Base-by-base conservation (phyloP, 768 basidiomycete species). In the Phylloporus rhodoxanthus region DNA sequence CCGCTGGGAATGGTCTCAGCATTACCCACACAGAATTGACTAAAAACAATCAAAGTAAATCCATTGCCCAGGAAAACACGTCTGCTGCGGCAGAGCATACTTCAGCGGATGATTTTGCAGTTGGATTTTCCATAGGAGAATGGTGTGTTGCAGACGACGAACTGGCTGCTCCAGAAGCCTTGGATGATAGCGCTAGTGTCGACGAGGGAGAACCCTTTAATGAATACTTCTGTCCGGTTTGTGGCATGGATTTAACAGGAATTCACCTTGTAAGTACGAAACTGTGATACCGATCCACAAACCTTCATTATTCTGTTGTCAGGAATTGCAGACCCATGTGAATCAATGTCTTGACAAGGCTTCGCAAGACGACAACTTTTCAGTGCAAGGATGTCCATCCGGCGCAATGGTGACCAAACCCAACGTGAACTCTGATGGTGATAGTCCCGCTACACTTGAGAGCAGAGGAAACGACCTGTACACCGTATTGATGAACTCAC, bases 401-500 rank as follows among this genome's bases (percentile, higher is more conserved):
- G 19, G 19, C 21, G 7, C 29, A 13, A 11, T 30, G 29, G 2
- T 30, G 4, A 30, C 33, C 20, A 29, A 51, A 40, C 13, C 39
- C 14, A 15, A n/a, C 10, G 23, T 25, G 8, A 50, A 45, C 28
- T 26, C 39, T 29, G 43, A 50, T 8, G 39, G 43, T 1, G 38
- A n/a, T 17, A 17, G 25, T 11, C 9, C 40, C 29, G 40, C 30
- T 10, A 47, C 45, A 41, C 21, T 41, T 1, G 28, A 48, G 33
- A 19, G 10, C 17, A 37, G 45, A 40, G 28, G 53, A 36, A 59
- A 61, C 1, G 57, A 80, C 53, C 70, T 80, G 0, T 97, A 94
- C 67, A 84, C 85, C 0, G 73, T 87, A n/a, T 75, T 98, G 33
- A 96, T 98, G 93, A 77, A 82, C n/a, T 85, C 87, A 1, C 74